These are phyloP conservation scores for Trichosporon coremiiforme DNA, from an alignment of 1,284 basidiomycete species.

Conservation along the genomic window DNA sequence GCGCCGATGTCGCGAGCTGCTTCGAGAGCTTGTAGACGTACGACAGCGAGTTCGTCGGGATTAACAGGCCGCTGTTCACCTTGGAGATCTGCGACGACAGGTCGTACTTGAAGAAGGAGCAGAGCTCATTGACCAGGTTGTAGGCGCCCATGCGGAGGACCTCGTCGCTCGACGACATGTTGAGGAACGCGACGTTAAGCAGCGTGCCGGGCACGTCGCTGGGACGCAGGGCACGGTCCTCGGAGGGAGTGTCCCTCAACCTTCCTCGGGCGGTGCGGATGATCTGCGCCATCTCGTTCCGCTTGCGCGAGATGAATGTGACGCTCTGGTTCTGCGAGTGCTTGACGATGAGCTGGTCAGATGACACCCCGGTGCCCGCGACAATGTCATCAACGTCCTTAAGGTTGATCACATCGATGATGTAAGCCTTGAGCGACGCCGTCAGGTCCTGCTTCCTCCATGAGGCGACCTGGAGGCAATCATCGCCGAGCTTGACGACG, in stretches of 20 bases:
- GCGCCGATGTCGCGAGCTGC: constrained; percentile 69
- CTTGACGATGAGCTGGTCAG: constrained; percentile 78
- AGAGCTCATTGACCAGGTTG: constrained; percentile 74
- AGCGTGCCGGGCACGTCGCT: constrained; percentile 81
- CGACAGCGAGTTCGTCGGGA: constrained; percentile 69
- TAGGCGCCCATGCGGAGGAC: constrained; percentile 75
- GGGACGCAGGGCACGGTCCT: constrained; percentile 70
- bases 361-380: constrained; percentile 71
- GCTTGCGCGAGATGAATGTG: constrained; percentile 53
- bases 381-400: constrained; percentile 80
- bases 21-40: constrained; percentile 71
- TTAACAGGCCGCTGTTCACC: constrained; percentile 72
- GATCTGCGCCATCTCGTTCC: constrained; percentile 68
- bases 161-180: constrained; percentile 70
- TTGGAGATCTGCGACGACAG: constrained; percentile 65
- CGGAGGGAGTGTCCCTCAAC: constrained; percentile 59
- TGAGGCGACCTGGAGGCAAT: constrained; percentile 51
- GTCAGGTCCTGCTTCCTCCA: constrained; percentile 51
- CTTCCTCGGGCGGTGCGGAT: constrained; percentile 45
- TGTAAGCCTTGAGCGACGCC: constrained; percentile 45
- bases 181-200: constrained; percentile 77
- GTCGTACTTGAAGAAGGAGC: constrained; percentile 74
- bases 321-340: constrained; percentile 55
- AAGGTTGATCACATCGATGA: constrained; percentile 50
- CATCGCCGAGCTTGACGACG: constrained; percentile 49